Evolutionary conservation across 2,329 filamentous ascomycete species (phyloP), one percentile per base, ranked within the genome.

Genomic region (Volutella citrinella): DNA sequence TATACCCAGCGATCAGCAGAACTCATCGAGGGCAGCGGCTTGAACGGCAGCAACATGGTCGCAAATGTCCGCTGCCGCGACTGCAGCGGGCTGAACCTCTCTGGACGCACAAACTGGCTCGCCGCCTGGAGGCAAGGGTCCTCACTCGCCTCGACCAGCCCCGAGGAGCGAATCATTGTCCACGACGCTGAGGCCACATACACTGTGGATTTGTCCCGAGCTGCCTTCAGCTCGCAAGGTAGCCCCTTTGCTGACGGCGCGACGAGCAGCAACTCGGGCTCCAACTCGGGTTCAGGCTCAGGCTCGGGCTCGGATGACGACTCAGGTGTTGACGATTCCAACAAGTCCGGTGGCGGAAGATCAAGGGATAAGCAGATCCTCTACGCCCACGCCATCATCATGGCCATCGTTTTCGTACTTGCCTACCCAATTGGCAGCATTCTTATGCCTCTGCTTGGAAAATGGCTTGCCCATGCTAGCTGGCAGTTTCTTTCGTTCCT

Each of bases 351-450:
- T 19, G 39, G 30, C 10, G 30, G 27, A 21, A 32, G 47, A 27
- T 39, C 40, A n/a, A 43, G 40, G 9, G 55, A 34, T 30, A 42
- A 53, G 10, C 52, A 48, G 5, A 49, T 65, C 8, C 29, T 67
- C 12, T 52, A 66, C 6, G 57, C 70, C 0, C 78, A 82, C 42
- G 80, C 78, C 30, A 65, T 79, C 45, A 60, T 83, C 49, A 79
- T 83, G 77, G 69, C 70, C 17, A 51, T 82, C 27, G 71, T 74
- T 13, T 78, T 82, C 44, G 67, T 75, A 5, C 49, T 75, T 10
- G 59, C 80, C 15, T 82, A 80, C 43, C 80, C 80, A 1, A 45
- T 81, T 4, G 80, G 78, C 6, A 68, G 79, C 8, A 60, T 78
- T 5, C 53, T 80, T 24, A 81, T 83, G 71, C 75, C 78, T 4